Conservation (phyloP, 2,329 filamentous ascomycete species). For the Exophiala phaeomuriformis region DNA sequence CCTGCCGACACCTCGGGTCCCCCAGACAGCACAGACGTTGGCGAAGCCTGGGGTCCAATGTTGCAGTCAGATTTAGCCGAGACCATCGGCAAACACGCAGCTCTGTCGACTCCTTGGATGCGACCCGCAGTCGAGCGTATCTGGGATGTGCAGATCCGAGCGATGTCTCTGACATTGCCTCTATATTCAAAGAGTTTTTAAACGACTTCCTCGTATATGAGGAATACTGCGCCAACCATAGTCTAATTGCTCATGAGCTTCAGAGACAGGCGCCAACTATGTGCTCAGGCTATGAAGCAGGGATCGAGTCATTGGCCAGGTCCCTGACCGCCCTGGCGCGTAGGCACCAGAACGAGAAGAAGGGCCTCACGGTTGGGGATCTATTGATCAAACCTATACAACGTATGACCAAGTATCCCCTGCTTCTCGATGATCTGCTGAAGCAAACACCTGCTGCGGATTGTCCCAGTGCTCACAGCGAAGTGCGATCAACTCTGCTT, state of each 20-base stretch:
- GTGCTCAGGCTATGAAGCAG: conserved; percentile 75
- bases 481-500: conserved; percentile 66
- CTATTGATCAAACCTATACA: conserved; percentile 95
- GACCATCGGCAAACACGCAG: conserved; percentile 11
- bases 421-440: conserved; percentile 76
- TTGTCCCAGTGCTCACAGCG: conserved; percentile 73
- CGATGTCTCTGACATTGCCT: conserved; percentile 48
- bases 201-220: conserved; percentile 79
- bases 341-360: conserved; percentile 57
- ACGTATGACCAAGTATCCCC: conserved; percentile 80
- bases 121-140: conserved; percentile 7
- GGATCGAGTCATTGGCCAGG: conserved; percentile 73
- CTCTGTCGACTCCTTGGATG: conserved; percentile 22
- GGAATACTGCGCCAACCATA: conserved; percentile 85
- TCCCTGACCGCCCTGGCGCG: conserved; percentile 64
- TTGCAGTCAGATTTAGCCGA: conserved; percentile 20
- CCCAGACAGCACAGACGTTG: conserved; percentile 16
- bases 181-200: conserved; percentile 58
- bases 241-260: conserved; percentile 73
- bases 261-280: conserved; percentile 60
- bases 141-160: conserved; percentile 41
- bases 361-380: conserved; percentile 74
- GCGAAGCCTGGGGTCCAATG: conserved; percentile 39
- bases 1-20: conserved; percentile 20
- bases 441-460: conserved; percentile 78